phyloP scores from a whole-genome alignment of 2,329 filamentous ascomycete genomes.

The Blastomyces parvus region DNA sequence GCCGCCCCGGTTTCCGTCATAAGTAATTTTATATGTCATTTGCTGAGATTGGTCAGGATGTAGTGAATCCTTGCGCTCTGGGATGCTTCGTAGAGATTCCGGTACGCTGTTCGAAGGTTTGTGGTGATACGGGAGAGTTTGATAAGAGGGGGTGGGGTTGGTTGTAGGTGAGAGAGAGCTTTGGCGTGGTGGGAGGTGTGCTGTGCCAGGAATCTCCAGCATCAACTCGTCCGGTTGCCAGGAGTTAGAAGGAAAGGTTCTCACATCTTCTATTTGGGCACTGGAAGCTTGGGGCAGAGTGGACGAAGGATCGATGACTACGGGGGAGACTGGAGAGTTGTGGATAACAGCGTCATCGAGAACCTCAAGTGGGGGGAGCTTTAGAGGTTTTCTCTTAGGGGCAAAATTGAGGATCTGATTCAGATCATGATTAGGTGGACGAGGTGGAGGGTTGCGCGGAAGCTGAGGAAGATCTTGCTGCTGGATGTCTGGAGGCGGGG shows the following conservation, averaged over 20 bases:
- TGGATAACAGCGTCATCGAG: constrained; percentile 22
- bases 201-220: constrained; percentile 16
- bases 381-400: constrained; percentile 22
- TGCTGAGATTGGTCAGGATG: constrained; percentile 10
- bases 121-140: constrained; percentile 21
- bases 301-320: constrained; percentile 25
- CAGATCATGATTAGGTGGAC: constrained; percentile 20
- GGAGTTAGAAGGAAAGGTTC: constrained; percentile 4
- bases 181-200: constrained; percentile 19
- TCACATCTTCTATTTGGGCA: constrained; percentile 22
- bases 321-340: constrained; percentile 26
- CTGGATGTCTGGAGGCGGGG: constrained; percentile 22
- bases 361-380: constrained; percentile 16
- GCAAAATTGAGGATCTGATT: constrained; percentile 14
- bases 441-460: constrained; percentile 17
- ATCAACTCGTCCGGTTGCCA: constrained; percentile 17
- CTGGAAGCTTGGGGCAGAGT: constrained; percentile 23
- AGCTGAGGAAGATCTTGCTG: constrained; percentile 14
- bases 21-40: constrained; percentile 21
- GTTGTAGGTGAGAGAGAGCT: constrained; percentile 18
- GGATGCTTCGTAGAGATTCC: constrained; percentile 27
- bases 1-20: constrained; percentile 16
- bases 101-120: constrained; percentile 29
- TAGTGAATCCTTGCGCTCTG: constrained; percentile 19
- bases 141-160: constrained; percentile 3